Evolutionary conservation across 306 rosid genomes (phyloP).

Genomic region (Potentilla sterilis): DNA sequence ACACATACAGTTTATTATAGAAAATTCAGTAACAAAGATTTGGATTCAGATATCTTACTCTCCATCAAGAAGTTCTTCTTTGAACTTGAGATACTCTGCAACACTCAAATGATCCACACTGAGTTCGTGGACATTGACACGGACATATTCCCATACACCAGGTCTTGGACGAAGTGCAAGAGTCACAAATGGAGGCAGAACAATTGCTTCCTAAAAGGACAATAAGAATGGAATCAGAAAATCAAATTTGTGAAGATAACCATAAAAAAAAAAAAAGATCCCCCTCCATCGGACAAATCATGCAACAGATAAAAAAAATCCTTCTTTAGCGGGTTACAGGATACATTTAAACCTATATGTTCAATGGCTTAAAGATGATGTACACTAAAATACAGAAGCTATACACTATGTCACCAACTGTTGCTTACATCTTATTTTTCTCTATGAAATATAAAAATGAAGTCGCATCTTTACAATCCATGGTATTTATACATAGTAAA

Average conservation of each 20-base stretch:
- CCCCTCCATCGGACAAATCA: background rate
- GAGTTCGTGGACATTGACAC: conserved; percentile 68
- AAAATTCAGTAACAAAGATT: conserved; percentile 13
- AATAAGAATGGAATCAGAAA: conserved; percentile 14
- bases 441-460: background rate
- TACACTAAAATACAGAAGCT: background rate
- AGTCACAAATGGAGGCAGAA: conserved; percentile 71
- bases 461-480: background rate
- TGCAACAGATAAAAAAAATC: background rate
- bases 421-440: background rate
- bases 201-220: conserved; percentile 57
- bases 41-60: conserved; percentile 37
- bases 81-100: conserved; percentile 65
- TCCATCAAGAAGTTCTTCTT: conserved; percentile 69
- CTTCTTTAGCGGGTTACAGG: background rate
- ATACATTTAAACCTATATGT: background rate
- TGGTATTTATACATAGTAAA: background rate
- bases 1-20: background rate
- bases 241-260: background rate
- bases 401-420: background rate
- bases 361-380: background rate
- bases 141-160: conserved; percentile 80
- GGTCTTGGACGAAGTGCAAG: conserved; percentile 80
- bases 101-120: conserved; percentile 70
- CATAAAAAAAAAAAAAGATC: background rate